Conservation (phyloP, 768 basidiomycete genomes). For the Terana coerulea region DNA sequence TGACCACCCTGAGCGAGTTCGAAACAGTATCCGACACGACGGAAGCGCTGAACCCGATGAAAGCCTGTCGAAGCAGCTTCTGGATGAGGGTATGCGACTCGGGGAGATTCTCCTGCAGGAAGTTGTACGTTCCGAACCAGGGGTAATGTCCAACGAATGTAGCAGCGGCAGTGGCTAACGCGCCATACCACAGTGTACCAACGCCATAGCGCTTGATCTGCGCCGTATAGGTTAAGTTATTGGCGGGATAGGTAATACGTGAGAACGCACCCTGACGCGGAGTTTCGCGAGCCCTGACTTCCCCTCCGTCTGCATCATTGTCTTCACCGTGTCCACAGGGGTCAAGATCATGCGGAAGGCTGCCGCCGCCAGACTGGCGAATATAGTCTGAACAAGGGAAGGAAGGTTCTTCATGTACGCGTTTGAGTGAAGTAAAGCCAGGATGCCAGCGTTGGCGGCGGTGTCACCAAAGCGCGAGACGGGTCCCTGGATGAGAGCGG, state of each 20-base stretch:
- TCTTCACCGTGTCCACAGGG: constrained; percentile 93
- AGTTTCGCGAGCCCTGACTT: constrained; percentile 64
- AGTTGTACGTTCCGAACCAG: constrained; percentile 88
- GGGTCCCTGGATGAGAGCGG: constrained; percentile 85
- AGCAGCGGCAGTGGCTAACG: constrained; percentile 86
- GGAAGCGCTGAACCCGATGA: constrained; percentile 89
- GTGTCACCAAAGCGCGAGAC: constrained; percentile 91
- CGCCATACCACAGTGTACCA: constrained; percentile 83
- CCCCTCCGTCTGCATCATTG: constrained; percentile 92
- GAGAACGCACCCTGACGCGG: constrained; percentile 46
- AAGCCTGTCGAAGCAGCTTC: constrained; percentile 73
- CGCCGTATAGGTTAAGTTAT: background rate
- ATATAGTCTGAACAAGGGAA: constrained; percentile 65
- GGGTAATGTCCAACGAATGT: constrained; percentile 94
- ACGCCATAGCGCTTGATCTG: constrained; percentile 76
- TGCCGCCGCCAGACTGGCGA: constrained; percentile 77
- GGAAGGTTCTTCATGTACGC: constrained; percentile 64
- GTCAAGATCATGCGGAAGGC: constrained; percentile 88
- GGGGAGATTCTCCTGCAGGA: constrained; percentile 62
- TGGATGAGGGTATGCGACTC: constrained; percentile 45
- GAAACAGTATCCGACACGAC: constrained; percentile 81
- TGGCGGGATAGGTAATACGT: background rate
- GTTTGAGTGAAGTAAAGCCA: constrained; percentile 80
- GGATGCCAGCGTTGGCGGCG: constrained; percentile 88
- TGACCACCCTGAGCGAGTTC: constrained; percentile 88